These are phyloP conservation scores for Pyricularia sp. DNA, from an alignment of 2,329 filamentous ascomycete species.

Conservation along the genomic window DNA sequence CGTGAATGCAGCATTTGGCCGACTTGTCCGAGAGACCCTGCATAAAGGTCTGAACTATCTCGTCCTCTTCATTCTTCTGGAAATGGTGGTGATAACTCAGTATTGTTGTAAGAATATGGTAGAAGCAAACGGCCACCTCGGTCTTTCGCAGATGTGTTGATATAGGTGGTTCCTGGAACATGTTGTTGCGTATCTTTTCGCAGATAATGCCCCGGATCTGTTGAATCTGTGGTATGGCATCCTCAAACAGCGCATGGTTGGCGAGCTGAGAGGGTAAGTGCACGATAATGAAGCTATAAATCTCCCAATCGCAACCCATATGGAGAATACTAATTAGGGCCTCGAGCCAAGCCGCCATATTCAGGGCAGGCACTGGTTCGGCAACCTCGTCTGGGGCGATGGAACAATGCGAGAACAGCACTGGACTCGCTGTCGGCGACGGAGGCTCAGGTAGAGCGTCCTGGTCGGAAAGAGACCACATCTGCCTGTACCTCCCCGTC, in stretches of 20 bases:
- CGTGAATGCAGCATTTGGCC: constrained; percentile 89
- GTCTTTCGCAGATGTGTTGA: constrained; percentile 75
- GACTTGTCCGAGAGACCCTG: constrained; percentile 81
- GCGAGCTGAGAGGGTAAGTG: constrained; percentile 80
- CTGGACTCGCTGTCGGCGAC: constrained; percentile 35
- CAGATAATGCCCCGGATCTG: constrained; percentile 68
- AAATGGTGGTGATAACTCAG: constrained; percentile 86
- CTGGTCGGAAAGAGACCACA: constrained; percentile 50
- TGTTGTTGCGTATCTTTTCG: constrained; percentile 69
- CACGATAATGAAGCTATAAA: constrained; percentile 83
- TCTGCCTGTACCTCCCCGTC: constrained; percentile 30
- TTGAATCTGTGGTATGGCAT: constrained; percentile 64
- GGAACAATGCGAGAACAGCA: constrained; percentile 32
- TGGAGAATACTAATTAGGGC: constrained; percentile 65
- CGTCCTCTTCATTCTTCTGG: constrained; percentile 76
- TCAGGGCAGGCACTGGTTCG: constrained; percentile 27
- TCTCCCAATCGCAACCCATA: constrained; percentile 74
- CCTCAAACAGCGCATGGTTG: constrained; percentile 78
- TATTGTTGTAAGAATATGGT: constrained; percentile 77
- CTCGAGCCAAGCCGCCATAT: constrained; percentile 66
- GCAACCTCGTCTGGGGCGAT: neutral
- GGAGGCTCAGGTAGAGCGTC: constrained; percentile 42
- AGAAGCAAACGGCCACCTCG: constrained; percentile 82
- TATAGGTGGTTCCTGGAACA: constrained; percentile 71
- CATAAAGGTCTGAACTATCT: constrained; percentile 79